Conservation (phyloP, 345 rosid species). For the Citrus trifoliata region DNA sequence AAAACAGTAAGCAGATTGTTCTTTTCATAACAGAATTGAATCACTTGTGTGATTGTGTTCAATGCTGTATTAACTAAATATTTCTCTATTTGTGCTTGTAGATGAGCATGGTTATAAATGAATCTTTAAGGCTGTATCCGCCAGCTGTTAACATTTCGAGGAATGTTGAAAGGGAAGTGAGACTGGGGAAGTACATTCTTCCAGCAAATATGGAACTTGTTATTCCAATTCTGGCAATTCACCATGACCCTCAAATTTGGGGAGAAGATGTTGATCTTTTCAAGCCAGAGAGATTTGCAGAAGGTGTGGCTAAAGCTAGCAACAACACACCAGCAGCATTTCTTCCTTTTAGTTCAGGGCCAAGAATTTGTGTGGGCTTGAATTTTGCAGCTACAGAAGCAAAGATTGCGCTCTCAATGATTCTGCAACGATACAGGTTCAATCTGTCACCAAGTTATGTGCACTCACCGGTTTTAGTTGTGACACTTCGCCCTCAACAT, state of each 20-base stretch:
- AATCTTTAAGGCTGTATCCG: conserved; percentile 30
- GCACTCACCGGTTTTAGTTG: conserved; percentile 18
- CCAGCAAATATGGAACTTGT: conserved; percentile 11
- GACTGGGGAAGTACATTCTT: conserved; percentile 20
- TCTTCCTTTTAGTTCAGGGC: conserved; percentile 37
- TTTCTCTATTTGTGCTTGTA: not conserved
- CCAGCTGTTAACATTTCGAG: not conserved
- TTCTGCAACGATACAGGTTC: conserved; percentile 32
- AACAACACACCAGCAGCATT: conserved; percentile 14
- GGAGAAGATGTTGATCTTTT: conserved; percentile 35
- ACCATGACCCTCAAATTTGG: conserved; percentile 25
- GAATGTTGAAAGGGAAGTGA: conserved; percentile 3
- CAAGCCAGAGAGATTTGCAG: conserved; percentile 28
- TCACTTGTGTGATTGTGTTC: too few relatives aligned
- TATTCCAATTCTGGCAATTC: conserved; percentile 22
- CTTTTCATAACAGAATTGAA: too few relatives aligned
- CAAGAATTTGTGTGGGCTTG: conserved; percentile 26
- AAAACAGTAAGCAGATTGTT: conserved; percentile 23
- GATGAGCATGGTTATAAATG: conserved; percentile 38
- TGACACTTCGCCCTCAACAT: conserved; percentile 17
- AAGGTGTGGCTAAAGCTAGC: conserved; percentile 34
- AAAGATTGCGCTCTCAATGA: conserved; percentile 36
- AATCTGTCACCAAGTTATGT: conserved; percentile 30
- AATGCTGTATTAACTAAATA: too few relatives aligned
- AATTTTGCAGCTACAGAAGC: conserved; percentile 29